Conservation (phyloP, 148 eudicot species). For the Rheum nobile region DNA sequence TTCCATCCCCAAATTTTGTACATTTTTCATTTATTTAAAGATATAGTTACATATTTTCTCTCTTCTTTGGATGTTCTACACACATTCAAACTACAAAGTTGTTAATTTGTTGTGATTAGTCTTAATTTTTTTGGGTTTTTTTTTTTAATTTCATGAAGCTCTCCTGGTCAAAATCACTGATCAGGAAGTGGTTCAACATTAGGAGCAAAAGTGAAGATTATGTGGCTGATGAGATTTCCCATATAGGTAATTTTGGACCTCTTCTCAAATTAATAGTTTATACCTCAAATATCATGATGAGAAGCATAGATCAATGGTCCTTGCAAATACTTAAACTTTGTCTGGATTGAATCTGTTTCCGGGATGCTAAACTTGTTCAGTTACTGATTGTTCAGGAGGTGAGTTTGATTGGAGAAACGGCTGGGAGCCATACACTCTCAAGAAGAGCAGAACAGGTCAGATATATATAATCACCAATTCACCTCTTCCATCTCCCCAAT, state of each 20-base stretch:
- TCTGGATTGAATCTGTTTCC: background rate
- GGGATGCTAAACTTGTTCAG: background rate
- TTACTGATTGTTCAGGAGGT: slow-evolving; percentile 31
- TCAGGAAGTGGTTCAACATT: slow-evolving; percentile 81
- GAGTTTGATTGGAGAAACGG: slow-evolving; percentile 69
- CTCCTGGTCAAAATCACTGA: slow-evolving; percentile 77
- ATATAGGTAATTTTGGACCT: slow-evolving; percentile 35
- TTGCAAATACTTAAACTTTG: background rate
- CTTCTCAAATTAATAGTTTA: background rate
- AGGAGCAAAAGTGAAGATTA: slow-evolving; percentile 63
- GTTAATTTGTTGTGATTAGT: slow-evolving; percentile 7
- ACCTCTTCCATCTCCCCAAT: background rate
- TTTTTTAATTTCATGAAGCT: slow-evolving; percentile 43
- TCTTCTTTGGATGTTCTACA: background rate
- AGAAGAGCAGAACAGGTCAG: slow-evolving; percentile 77
- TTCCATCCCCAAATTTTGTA: background rate
- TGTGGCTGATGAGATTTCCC: slow-evolving; percentile 57
- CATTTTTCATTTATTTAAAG: background rate
- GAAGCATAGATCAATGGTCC: background rate
- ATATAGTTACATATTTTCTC: background rate
- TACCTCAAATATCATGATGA: background rate
- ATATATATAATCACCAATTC: slow-evolving; percentile 14
- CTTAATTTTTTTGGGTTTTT: background rate
- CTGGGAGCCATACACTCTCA: slow-evolving; percentile 59
- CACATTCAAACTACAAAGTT: background rate